A percentile compares a stretch with the other conserved stretches of the same genome.
Evolutionary conservation across 176 grass and related monocot species (phyloP).

Genomic region (Hyparrhenia diplandra): DNA sequence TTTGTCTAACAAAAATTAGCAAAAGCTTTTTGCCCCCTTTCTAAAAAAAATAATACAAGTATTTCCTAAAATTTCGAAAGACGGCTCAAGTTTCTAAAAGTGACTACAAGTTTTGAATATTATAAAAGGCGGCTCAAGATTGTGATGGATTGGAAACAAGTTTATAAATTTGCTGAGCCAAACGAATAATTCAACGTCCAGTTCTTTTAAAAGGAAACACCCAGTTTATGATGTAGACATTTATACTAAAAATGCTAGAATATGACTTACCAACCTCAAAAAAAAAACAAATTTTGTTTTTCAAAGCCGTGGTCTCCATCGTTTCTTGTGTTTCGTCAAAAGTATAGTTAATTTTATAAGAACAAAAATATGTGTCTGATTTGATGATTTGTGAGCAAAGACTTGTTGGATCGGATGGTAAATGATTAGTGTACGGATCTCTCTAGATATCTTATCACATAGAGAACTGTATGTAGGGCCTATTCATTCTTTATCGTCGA

Average conservation of each 20-base stretch:
- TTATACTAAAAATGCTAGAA: not conserved
- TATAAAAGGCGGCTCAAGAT: not conserved
- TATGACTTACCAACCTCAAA: conserved; percentile 1
- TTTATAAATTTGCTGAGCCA: not conserved
- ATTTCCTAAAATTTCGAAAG: no score
- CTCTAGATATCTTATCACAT: no score
- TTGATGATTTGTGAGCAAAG: conserved; percentile 20
- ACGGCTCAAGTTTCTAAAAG: no score
- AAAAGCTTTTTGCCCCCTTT: no score
- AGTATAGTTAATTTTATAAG: not conserved
- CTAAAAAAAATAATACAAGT: no score
- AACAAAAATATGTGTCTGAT: not conserved
- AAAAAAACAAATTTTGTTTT: not conserved
- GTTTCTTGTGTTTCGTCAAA: not conserved
- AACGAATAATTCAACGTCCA: not conserved
- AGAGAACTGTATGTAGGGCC: no score
- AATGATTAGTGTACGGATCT: not conserved
- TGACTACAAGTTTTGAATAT: no score
- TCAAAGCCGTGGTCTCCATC: not conserved
- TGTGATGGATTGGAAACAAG: not conserved
- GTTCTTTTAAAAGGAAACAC: not conserved
- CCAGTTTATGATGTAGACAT: not conserved
- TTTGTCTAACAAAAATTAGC: no score
- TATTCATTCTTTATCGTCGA: not conserved
- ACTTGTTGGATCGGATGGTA: not conserved